These are phyloP conservation scores for Neonectria punicea DNA, from an alignment of 2,329 filamentous ascomycete species.

Conservation along the genomic window DNA sequence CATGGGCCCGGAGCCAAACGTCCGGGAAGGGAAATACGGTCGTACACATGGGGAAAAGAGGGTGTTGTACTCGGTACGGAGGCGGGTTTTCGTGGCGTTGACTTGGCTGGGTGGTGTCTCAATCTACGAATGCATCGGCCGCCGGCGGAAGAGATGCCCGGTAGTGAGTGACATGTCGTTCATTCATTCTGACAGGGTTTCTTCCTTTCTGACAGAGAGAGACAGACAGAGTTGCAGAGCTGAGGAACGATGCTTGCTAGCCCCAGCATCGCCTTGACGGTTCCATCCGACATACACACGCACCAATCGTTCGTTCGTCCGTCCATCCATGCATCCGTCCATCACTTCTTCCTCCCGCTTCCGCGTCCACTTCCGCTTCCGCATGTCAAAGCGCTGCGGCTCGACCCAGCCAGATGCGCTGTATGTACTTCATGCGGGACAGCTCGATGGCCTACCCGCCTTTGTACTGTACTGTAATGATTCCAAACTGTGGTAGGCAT, in stretches of 20 bases:
- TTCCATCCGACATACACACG: neutral
- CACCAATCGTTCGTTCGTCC: neutral
- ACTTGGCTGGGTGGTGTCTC: neutral
- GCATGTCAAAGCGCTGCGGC: slow-evolving; percentile 15
- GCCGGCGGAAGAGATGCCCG: neutral
- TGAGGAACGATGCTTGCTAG: neutral
- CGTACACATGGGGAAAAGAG: neutral
- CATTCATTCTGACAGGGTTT: neutral
- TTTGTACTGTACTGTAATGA: neutral
- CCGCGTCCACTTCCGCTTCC: neutral
- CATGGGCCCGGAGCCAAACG: neutral
- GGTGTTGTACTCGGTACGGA: neutral
- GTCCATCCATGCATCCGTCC: neutral
- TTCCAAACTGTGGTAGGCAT: neutral
- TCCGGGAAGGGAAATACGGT: neutral
- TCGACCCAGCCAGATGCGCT: neutral
- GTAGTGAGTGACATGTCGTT: slow-evolving; percentile 13
- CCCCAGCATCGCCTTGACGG: neutral
- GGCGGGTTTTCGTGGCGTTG: neutral
- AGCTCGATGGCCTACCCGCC: neutral
- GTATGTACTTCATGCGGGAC: neutral
- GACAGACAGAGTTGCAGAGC: neutral
- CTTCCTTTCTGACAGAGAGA: neutral
- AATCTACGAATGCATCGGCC: slow-evolving; percentile 21
- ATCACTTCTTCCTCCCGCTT: neutral